These are phyloP conservation scores for Syncephalastrum sp. DNA, from an alignment of 371 early-diverging fungal species.

Conservation along the genomic window DNA sequence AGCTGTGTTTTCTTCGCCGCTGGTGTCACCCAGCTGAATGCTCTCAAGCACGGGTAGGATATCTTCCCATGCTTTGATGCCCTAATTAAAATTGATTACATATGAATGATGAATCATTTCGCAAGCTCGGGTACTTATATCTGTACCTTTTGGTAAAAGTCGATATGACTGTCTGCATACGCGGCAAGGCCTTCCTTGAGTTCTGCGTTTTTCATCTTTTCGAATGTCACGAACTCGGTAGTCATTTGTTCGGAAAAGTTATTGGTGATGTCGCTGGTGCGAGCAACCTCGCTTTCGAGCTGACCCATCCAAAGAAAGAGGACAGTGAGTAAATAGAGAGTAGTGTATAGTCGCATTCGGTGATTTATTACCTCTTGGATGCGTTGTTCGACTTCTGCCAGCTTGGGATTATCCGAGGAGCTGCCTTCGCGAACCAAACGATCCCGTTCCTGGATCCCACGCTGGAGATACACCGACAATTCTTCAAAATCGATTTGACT, in stretches of 20 bases:
- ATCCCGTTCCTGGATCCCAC: conserved; percentile 61
- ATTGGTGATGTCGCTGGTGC: conserved; percentile 65
- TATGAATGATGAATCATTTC: no score
- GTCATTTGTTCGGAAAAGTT: conserved; percentile 75
- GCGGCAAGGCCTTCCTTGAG: conserved; percentile 73
- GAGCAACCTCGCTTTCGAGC: conserved; percentile 77
- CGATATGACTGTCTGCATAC: conserved; percentile 76
- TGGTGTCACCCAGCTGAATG: conserved; percentile 6
- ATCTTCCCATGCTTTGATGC: conserved; percentile 13
- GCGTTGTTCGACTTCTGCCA: conserved; percentile 4
- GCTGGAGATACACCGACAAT: conserved; percentile 70
- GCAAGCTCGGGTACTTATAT: background rate
- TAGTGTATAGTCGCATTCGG: no score
- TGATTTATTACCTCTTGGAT: conserved; percentile 1
- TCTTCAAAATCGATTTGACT: conserved; percentile 94
- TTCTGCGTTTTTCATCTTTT: conserved; percentile 72
- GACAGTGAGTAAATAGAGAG: background rate
- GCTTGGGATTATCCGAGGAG: conserved; percentile 6
- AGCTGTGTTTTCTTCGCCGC: no score
- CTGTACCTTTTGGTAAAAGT: conserved; percentile 56
- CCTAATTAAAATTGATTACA: conserved; percentile 2
- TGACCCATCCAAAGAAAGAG: conserved; percentile 21
- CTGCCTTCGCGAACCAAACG: conserved; percentile 32
- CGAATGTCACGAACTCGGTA: conserved; percentile 83
- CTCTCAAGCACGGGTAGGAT: conserved; percentile 16